Base-by-base conservation (phyloP, 495 filamentous ascomycete species). In the Letharia lupina region DNA sequence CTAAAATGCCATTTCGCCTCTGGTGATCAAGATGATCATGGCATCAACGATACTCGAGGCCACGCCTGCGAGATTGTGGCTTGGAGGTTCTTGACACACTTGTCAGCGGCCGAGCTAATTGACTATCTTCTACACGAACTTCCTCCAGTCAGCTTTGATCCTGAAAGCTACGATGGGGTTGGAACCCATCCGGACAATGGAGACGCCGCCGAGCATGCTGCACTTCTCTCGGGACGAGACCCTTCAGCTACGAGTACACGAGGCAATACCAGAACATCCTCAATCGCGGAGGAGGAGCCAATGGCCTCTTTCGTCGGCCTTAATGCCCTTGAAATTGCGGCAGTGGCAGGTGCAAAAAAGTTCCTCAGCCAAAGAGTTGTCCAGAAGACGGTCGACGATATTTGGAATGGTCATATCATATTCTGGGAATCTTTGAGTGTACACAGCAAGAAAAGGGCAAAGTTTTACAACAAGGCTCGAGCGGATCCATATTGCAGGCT, bases 41-140 rank as follows among this genome's bases (percentile, higher is more conserved):
- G 87, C 1, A 70, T 93, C 42, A 87, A 87, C 70, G 84, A 90
- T 64, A 88, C 89, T 61, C 82, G 93, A 68, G 91, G 90, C 6
- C 82, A 86, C 74, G 92, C 90, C 35, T 96, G 92, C 74, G 93
- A 98, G 76, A 89, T 93, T 68, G 89, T 95, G 23, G 93, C 93
- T 39, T 96, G 92, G 88, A 84, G 93, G 57, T 92, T 94, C 68
- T 79, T 96, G 54, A 87, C 86, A 44, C 87, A 87, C 72, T 76
- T 96, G 33, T 87, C 90, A 6, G 88, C 93, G 67, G 79, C 85
- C 40, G 93, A 96, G 70, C 85, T 86, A 13, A 88, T 96, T 47
- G 89, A 94, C 50, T 91, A 86, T 69, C 85, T 94, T 58, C 81
- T 96, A n/a, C 86, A 88, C 68, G 91, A 96, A 71, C 82, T 96